Evolutionary conservation across 768 basidiomycete species (phyloP).

Genomic region (Suillus brevipes): DNA sequence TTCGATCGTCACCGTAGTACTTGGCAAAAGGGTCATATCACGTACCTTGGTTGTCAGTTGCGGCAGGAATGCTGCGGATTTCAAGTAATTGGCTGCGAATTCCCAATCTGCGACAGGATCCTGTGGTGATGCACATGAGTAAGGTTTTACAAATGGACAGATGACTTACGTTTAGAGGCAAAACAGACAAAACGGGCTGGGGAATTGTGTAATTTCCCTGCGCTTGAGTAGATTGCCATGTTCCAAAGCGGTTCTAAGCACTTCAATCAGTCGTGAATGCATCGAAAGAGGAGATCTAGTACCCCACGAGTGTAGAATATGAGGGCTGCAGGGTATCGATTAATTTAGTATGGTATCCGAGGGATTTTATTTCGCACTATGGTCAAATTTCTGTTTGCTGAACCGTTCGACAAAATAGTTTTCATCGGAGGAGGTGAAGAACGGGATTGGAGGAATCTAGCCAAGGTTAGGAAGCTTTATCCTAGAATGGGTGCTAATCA

Average conservation of each 20-base stretch:
- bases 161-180: constrained; percentile 38
- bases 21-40: constrained; percentile 29
- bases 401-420: constrained; percentile 71
- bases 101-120: constrained; percentile 50
- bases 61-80: constrained; percentile 34
- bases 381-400: constrained; percentile 52
- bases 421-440: constrained; percentile 61
- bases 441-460: constrained; percentile 62
- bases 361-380: constrained; percentile 45
- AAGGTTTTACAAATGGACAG: not conserved
- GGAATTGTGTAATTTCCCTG: constrained; percentile 47
- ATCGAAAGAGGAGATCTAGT: not conserved
- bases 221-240: constrained; percentile 37
- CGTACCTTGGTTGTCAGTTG: constrained; percentile 36
- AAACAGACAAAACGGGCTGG: constrained; percentile 41
- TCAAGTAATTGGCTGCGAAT: constrained; percentile 27
- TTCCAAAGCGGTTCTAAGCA: constrained; percentile 38
- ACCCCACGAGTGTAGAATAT: constrained; percentile 66
- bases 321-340: constrained; percentile 43
- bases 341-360: not conserved
- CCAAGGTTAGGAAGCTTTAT: not conserved
- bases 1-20: constrained; percentile 30
- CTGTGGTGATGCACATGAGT: constrained; percentile 17
- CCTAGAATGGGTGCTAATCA: constrained; percentile 8
- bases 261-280: not conserved